Base-by-base conservation (phyloP, 23 red algal genomes). In the Gracilaria domingensis region DNA sequence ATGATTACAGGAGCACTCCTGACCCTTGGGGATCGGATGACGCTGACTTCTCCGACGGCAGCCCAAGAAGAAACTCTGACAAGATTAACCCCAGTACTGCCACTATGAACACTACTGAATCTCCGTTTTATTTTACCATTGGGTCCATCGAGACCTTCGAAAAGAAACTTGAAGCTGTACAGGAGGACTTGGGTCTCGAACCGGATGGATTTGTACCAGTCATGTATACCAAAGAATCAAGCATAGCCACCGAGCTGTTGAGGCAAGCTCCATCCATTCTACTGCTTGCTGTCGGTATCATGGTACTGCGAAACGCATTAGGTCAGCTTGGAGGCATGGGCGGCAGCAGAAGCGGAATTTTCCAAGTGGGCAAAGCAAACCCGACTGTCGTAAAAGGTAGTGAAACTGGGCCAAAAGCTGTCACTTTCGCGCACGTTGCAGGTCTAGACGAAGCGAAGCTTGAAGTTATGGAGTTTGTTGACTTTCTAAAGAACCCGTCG, bases 381-480 rank as follows among this genome's bases (percentile, higher is more conserved):
- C 97, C 97, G 8, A 93, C 90, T 17, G 85, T 99, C 30, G 85
- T 99, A 8, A 94, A 95, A 80, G 90, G 88, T 12, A 90, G 85
- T 40, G 96, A 88, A 66, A 59, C 79, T 73, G 91, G 86, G 7
- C 85, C 74, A 33, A 89, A 80, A 49, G 54, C 79, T 16, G 78
- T 80, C 23, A 95, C 75, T 13, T 99, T 99, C 53, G 67, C 85
- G 17, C 94, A 99, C 37, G 97, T 99, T 59, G 97, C 97, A 6
- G 97, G 97, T 26, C 84, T 99, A 23, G 97, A 99, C 59, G 97
- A 99, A 76, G 97, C 97, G n/a, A 99, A 99, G 84, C 40, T 84
- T 59, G 97, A 99, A 26, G 93, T 99, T 21, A 99, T 99, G 97
- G 97, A 99, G 90, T 95, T 99, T 83, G 97, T 99, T 18, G 97